Percentiles rank a stretch among this genome's conserved stretches.
These are phyloP conservation scores for Arthroderma sp. DNA, from an alignment of 2,329 filamentous ascomycete species.

Conservation along the genomic window DNA sequence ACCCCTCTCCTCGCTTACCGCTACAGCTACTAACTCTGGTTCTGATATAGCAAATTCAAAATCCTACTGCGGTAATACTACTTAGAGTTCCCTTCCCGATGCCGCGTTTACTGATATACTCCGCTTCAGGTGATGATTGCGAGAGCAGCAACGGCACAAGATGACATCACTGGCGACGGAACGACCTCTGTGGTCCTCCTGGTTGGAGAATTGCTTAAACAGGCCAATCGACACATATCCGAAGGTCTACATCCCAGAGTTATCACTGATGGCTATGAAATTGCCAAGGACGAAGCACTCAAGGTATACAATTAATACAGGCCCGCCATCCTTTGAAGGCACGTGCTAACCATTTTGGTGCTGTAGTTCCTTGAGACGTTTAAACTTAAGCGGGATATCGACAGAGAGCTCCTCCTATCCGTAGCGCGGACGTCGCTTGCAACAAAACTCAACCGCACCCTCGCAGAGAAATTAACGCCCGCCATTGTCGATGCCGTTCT, in stretches of 20 bases:
- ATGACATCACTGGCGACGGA: slow-evolving; percentile 96
- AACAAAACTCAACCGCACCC: slow-evolving; percentile 81
- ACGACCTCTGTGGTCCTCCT: slow-evolving; percentile 92
- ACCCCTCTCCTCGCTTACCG: neutral
- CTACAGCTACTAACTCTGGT: neutral
- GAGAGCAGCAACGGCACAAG: slow-evolving; percentile 83
- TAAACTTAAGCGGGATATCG: slow-evolving; percentile 77
- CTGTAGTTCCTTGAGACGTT: slow-evolving; percentile 82
- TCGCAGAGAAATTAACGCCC: slow-evolving; percentile 84
- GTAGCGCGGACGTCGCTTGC: slow-evolving; percentile 90
- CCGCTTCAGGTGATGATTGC: slow-evolving; percentile 50
- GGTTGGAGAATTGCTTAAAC: slow-evolving; percentile 93
- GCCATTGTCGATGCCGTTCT: slow-evolving; percentile 95
- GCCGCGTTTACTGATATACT: slow-evolving; percentile 6
- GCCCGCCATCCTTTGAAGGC: slow-evolving; percentile 15
- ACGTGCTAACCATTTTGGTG: neutral
- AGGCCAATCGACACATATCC: slow-evolving; percentile 88
- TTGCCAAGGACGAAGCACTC: slow-evolving; percentile 83
- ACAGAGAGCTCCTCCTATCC: slow-evolving; percentile 83
- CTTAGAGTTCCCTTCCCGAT: slow-evolving; percentile 8
- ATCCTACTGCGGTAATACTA: slow-evolving; percentile 70
- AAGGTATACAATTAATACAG: slow-evolving; percentile 47
- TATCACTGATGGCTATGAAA: slow-evolving; percentile 94
- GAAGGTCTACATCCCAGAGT: slow-evolving; percentile 95
- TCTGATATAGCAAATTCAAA: slow-evolving; percentile 67